A percentile compares a stretch with the other conserved stretches of the same genome.
These are phyloP conservation scores for Annona squamosa DNA, from an alignment of 164 flowering plant species.

Conservation along the genomic window DNA sequence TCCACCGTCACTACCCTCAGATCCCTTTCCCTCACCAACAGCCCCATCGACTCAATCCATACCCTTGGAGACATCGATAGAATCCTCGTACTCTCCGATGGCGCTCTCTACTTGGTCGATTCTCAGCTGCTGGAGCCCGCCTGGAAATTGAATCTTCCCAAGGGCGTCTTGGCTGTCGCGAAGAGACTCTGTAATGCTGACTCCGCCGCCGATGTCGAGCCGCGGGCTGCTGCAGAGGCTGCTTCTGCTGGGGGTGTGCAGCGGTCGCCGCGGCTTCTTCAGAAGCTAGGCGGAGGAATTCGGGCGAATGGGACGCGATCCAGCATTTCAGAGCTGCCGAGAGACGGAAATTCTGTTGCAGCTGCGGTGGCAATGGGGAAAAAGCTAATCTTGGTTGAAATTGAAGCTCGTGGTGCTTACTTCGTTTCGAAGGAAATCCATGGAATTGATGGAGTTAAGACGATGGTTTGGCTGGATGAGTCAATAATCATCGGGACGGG, in stretches of 20 bases:
- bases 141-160: slow-evolving; percentile 33
- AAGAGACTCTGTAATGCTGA: slow-evolving; percentile 23
- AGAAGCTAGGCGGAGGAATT: slow-evolving; percentile 44
- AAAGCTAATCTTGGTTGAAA: slow-evolving; percentile 54
- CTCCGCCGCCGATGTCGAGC: neutral
- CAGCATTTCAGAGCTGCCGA: slow-evolving; percentile 22
- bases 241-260: neutral
- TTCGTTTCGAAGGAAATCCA: slow-evolving; percentile 60
- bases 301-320: slow-evolving; percentile 35
- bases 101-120: slow-evolving; percentile 42
- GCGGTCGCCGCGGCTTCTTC: slow-evolving; percentile 32
- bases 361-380: slow-evolving; percentile 46
- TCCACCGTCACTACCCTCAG: slow-evolving; percentile 24
- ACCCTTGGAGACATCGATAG: slow-evolving; percentile 30
- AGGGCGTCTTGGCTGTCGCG: slow-evolving; percentile 41
- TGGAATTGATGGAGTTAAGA: slow-evolving; percentile 48
- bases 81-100: slow-evolving; percentile 47
- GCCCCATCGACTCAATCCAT: slow-evolving; percentile 35
- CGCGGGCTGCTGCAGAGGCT: neutral
- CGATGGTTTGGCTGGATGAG: slow-evolving; percentile 81
- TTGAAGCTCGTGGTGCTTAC: slow-evolving; percentile 26
- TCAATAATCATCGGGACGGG: slow-evolving; percentile 63
- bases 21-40: slow-evolving; percentile 23
- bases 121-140: slow-evolving; percentile 31
- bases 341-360: slow-evolving; percentile 29